These are phyloP conservation scores for Blastocystis sp. DNA, from an alignment of 352 stramenopile species.

Conservation along the genomic window DNA sequence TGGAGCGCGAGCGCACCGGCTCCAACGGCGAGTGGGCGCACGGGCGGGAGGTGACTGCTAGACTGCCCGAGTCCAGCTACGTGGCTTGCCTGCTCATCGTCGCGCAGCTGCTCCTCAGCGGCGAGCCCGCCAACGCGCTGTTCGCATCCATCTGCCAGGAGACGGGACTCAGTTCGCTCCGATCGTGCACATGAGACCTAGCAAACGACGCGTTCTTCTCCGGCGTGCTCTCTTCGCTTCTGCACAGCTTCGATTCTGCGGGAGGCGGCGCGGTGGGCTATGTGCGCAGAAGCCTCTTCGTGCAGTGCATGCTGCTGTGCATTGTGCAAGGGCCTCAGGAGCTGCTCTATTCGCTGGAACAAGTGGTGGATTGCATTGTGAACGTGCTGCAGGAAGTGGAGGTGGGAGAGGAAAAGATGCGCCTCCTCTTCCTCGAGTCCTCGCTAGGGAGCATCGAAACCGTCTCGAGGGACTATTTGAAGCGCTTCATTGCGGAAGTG, in stretches of 20 bases:
- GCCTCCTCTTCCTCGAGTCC: conserved; percentile 35
- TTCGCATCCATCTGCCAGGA: conserved; percentile 2
- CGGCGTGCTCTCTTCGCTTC: conserved; percentile 12
- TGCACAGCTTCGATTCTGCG: conserved; percentile 45
- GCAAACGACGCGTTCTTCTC: conserved; percentile 18
- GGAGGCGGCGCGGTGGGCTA: conserved; percentile 52
- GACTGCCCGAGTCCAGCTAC: not conserved
- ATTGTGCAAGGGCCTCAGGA: not conserved
- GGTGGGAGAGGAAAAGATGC: conserved; percentile 55
- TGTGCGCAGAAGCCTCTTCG: conserved; percentile 44
- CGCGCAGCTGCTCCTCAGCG: conserved; percentile 14
- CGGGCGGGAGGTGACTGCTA: not conserved
- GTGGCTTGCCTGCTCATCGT: conserved; percentile 49
- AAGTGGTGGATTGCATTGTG: conserved; percentile 30
- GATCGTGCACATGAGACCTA: not conserved
- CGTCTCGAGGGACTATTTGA: conserved; percentile 42
- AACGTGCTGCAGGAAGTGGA: conserved; percentile 57
- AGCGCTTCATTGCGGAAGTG: not conserved
- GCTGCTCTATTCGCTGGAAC: conserved; percentile 9
- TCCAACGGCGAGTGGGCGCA: not conserved
- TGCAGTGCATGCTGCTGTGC: conserved; percentile 51
- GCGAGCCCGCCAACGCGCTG: not conserved
- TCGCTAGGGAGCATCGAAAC: not conserved
- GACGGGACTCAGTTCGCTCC: not conserved
- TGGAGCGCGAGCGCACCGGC: not conserved